phyloP scores from a whole-genome alignment of 2,329 filamentous ascomycete species.

The Aspergillus ochraceoroseus region DNA sequence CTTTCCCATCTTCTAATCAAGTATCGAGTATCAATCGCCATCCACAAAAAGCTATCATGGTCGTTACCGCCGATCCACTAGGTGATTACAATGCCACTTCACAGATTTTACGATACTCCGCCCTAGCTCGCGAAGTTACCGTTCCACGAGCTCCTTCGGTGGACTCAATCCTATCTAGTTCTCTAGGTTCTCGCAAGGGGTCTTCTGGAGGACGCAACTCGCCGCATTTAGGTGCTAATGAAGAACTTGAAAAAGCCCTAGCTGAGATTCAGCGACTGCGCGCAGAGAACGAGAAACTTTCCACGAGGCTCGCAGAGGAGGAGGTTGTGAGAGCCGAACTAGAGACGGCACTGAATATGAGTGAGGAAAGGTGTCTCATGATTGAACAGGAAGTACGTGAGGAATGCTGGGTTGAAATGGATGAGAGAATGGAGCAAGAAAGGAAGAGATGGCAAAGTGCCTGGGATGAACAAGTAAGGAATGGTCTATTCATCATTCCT shows the following conservation, averaged over 20 bases:
- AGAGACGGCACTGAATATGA: constrained; percentile 66
- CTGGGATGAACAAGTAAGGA: constrained; percentile 63
- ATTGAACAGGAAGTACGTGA: constrained; percentile 82
- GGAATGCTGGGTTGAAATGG: constrained; percentile 83
- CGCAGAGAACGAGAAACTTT: constrained; percentile 70
- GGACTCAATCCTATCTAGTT: constrained; percentile 55
- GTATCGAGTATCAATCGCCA: constrained; percentile 51
- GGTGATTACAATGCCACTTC: constrained; percentile 97
- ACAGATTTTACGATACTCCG: constrained; percentile 91
- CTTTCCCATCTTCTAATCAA: constrained; percentile 61
- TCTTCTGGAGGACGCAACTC: constrained; percentile 45
- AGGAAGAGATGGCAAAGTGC: constrained; percentile 74
- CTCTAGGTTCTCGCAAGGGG: constrained; percentile 32
- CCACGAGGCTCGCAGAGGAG: constrained; percentile 65
- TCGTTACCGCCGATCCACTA: constrained; percentile 86
- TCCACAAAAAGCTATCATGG: constrained; percentile 88
- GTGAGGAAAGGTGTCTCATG: constrained; percentile 60
- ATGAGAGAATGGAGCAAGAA: constrained; percentile 68
- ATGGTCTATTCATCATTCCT: not conserved
- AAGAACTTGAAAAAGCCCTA: constrained; percentile 76
- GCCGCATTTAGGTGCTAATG: constrained; percentile 37
- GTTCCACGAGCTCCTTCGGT: constrained; percentile 83
- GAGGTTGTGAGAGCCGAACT: constrained; percentile 63
- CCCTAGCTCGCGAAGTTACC: constrained; percentile 85
- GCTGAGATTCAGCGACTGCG: constrained; percentile 74